Percentiles rank a stretch among this genome's conserved stretches.
Conservation (phyloP, 768 basidiomycete species). For the Termitomyces sp. region DNA sequence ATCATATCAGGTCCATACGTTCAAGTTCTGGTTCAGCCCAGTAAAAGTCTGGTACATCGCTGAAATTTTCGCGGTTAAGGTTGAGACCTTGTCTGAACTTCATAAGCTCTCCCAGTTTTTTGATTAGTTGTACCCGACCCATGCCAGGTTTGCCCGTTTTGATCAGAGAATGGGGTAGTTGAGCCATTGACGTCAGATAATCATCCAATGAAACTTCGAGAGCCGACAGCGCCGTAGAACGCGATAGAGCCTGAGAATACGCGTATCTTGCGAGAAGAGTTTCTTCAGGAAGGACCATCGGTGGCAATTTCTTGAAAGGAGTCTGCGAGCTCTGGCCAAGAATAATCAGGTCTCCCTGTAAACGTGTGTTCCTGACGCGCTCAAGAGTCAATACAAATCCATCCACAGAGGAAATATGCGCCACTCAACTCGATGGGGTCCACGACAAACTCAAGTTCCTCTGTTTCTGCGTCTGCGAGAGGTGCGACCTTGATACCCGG, state of each 20-base stretch:
- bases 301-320: constrained; percentile 36
- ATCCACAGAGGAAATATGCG: constrained; percentile 11
- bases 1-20: constrained; percentile 33
- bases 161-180: constrained; percentile 69
- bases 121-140: constrained; percentile 76
- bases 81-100: constrained; percentile 90
- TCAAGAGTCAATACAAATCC: constrained; percentile 10
- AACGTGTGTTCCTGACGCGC: constrained; percentile 61
- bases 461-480: constrained; percentile 70
- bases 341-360: constrained; percentile 91
- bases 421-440: constrained; percentile 80
- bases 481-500: constrained; percentile 57
- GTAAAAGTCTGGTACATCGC: constrained; percentile 87
- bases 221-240: constrained; percentile 82
- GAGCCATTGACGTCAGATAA: constrained; percentile 79
- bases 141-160: constrained; percentile 82
- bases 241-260: constrained; percentile 85
- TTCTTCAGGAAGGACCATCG: constrained; percentile 56
- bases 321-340: constrained; percentile 62
- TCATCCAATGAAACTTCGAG: constrained; percentile 81
- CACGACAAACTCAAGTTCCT: constrained; percentile 89
- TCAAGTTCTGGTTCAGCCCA: constrained; percentile 94
- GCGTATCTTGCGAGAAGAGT: constrained; percentile 86
- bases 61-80: constrained; percentile 83
- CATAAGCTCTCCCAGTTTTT: constrained; percentile 89